phyloP scores from a whole-genome alignment of 2,329 filamentous ascomycete genomes.

The Chaetothyriales sp. region DNA sequence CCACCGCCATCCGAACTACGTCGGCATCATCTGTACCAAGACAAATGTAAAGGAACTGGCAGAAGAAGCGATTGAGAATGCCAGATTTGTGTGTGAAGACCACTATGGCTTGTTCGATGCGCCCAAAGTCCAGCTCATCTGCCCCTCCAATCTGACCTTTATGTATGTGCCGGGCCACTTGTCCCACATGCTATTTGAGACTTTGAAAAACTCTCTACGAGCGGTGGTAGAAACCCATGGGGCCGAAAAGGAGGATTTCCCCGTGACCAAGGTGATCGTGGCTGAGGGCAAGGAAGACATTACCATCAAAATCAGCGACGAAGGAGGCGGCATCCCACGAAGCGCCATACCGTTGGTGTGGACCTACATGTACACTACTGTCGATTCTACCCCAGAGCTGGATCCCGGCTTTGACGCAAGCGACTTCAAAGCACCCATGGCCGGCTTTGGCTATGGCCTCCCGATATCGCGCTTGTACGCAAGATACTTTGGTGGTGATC shows the following conservation, averaged over 20 bases:
- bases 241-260: conserved; percentile 88
- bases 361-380: conserved; percentile 99
- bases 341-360: conserved; percentile 93
- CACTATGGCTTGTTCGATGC: conserved; percentile 96
- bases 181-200: conserved; percentile 99
- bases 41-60: conserved; percentile 92
- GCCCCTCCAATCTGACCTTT: conserved; percentile 85
- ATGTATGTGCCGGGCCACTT: conserved; percentile 99
- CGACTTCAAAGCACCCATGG: conserved; percentile 99
- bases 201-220: conserved; percentile 91
- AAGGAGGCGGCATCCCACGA: conserved; percentile 87
- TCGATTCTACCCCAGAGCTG: conserved; percentile 83
- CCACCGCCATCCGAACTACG: conserved; percentile 78
- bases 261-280: conserved; percentile 91
- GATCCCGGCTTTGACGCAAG: conserved; percentile 98
- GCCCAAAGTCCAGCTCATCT: conserved; percentile 90
- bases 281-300: conserved; percentile 97
- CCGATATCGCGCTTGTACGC: conserved; percentile 91
- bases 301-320: conserved; percentile 94
- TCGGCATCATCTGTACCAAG: conserved; percentile 97
- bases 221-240: conserved; percentile 93
- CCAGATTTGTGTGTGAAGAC: conserved; percentile 96
- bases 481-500: conserved; percentile 88
- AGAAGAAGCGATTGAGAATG: conserved; percentile 95
- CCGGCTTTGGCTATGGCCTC: conserved; percentile 93